Base-by-base conservation (phyloP, 2,329 filamentous ascomycete genomes). In the Beauveria varroae region DNA sequence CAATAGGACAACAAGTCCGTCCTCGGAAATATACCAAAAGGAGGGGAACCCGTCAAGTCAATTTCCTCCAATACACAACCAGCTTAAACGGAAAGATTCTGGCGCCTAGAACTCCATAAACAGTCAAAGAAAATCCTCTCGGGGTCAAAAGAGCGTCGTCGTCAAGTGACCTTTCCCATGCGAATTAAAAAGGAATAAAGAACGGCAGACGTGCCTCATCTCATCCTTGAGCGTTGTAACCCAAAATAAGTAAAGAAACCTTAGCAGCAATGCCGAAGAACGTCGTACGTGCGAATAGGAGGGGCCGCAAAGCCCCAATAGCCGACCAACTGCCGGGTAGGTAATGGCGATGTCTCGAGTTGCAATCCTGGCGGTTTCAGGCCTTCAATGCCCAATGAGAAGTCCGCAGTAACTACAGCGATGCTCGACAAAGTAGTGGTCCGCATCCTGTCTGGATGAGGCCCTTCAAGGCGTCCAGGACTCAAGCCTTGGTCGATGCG, bases 141-240 rank as follows among this genome's bases (percentile, higher is more conserved):
- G 30, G 53, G 43, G n/a, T 53, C 10, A 30, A 51, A 58, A 43
- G 56, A 58, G 56, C 56, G 56, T 58, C 56, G 51, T 58, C 43
- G 9, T 49, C 18, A 9, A 43, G 20, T 49, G 34, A 58, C 34
- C 34, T 22, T 58, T 43, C 24, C 56, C 46, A 22, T 58, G 26
- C 43, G n/a, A 24, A 43, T 51, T 58, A 51, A 51, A 58, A 58
- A 51, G 18, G 30, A 58, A 51, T 50, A 5, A 58, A 41, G 51
- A 28, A 43, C 18, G 34, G 37, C 47, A 43, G 22, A 37, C 46
- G 37, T 51, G 46, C 34, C 14, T 43, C 46, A 43, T 43, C 46
- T 47, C 46, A 58, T 51, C 34, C 44, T 37, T 18, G 22, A 10
- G n/a, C 30, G 46, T 30, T 41, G 14, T 16, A 6, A 37, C 34